A percentile compares a stretch with the other conserved stretches of the same genome.
These are phyloP conservation scores for Echites panduratus DNA, from an alignment of 257 asterid species.

Conservation along the genomic window DNA sequence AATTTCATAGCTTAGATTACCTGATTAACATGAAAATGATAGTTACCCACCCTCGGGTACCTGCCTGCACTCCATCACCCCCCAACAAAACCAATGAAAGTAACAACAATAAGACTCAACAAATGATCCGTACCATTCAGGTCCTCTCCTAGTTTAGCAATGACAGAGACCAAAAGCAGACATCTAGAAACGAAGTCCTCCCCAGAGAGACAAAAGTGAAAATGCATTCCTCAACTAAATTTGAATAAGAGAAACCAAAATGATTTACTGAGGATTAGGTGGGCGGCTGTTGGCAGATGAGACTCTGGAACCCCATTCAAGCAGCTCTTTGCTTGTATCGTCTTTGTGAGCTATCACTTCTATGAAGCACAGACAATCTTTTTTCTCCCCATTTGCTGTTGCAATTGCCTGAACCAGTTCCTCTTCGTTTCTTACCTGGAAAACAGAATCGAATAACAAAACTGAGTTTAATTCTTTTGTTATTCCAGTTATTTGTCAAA, in stretches of 20 bases:
- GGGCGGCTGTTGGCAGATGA: slow-evolving; percentile 62
- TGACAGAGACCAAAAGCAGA: not conserved
- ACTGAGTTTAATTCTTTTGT: not conserved
- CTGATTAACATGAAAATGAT: too few species aligned
- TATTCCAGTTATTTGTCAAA: not conserved
- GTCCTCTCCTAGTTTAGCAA: not conserved
- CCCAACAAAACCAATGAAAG: too few species aligned
- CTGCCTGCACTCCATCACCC: too few species aligned
- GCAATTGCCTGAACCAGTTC: slow-evolving; percentile 48
- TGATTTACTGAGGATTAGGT: slow-evolving; percentile 53
- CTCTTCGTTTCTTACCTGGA: slow-evolving; percentile 51
- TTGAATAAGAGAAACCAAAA: not conserved
- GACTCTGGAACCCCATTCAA: slow-evolving; percentile 79
- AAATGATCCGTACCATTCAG: not conserved
- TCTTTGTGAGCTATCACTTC: slow-evolving; percentile 65
- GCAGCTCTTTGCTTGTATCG: slow-evolving; percentile 67
- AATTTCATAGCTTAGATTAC: too few species aligned
- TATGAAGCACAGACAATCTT: slow-evolving; percentile 57
- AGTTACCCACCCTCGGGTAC: too few species aligned
- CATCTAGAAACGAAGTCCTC: not conserved
- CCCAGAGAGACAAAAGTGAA: not conserved
- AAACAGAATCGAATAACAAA: not conserved
- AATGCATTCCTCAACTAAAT: not conserved
- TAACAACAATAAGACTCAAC: too few species aligned
- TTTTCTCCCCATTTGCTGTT: slow-evolving; percentile 44